Conservation (phyloP, 441 rosid species). For the Daphne laureola region DNA sequence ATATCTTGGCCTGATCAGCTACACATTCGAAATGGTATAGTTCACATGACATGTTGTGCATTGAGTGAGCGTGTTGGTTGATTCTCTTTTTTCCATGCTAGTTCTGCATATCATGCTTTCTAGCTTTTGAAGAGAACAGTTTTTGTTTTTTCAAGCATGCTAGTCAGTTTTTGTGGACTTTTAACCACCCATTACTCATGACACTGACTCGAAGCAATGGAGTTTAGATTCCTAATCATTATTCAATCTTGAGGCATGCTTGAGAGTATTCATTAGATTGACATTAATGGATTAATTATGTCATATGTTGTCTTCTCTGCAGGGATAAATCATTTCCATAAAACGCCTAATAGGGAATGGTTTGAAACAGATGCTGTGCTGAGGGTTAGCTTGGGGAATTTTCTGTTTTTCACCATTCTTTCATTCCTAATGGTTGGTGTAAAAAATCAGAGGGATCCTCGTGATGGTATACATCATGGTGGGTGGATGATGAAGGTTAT, state of each 20-base stretch:
- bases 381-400: conserved; percentile 94
- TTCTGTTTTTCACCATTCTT: conserved; percentile 65
- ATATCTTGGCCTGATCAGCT: too few relatives aligned
- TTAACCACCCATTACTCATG: too few relatives aligned
- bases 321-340: conserved; percentile 91
- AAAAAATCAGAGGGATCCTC: conserved; percentile 85
- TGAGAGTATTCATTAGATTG: too few relatives aligned
- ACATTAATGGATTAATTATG: conserved; percentile 8
- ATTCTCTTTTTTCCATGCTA: too few relatives aligned
- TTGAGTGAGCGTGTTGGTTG: too few relatives aligned
- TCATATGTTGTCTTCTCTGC: conserved; percentile 16
- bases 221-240: neutral
- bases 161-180: too few relatives aligned
- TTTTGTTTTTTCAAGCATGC: too few relatives aligned
- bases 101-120: too few relatives aligned
- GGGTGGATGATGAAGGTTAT: conserved; percentile 96
- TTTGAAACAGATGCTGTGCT: conserved; percentile 88
- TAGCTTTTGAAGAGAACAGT: too few relatives aligned
- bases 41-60: too few relatives aligned
- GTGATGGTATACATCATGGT: conserved; percentile 88
- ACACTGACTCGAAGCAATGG: neutral
- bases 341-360: conserved; percentile 87
- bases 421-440: conserved; percentile 82
- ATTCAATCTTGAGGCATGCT: neutral
- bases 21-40: too few relatives aligned